Evolutionary conservation across 208 protist genomes (phyloP), one percentile per base, ranked within the genome.

Genomic region (Crithidia brevicula): DNA sequence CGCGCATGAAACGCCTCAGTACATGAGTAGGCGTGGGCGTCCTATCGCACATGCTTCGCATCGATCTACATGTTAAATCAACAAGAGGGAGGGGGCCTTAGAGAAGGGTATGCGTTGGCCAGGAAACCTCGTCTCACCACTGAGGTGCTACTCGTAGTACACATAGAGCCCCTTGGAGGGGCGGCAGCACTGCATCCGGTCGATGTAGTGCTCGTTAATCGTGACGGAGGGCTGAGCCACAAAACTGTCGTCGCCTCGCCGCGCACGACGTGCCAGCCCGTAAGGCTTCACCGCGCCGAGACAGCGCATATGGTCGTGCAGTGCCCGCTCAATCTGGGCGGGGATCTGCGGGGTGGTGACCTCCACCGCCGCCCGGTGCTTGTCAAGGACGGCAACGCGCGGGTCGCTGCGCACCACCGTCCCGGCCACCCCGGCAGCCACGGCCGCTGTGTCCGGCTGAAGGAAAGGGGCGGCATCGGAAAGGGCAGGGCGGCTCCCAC

Each of bases 151-250:
- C 62, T 69, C 82, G 46, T 67, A 75, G 31, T 68, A 72, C 2
- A 49, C 28, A 42, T 75, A 79, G 8, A 89, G 45, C 13, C 83
- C 83, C 66, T 89, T 89, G 15, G 72, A 82, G 23, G 83, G 83
- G 0, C 83, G 72, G 56, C 74, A 74, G 61, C 77, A 83, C 52
- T 82, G 72, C 81, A 89, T 82, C 6, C 67, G 50, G 11, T 76
- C 45, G 20, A 89, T 62, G 57, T 75, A 89, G 28, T 40, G 59
- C 43, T 42, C 43, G 28, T 74, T 66, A 6, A 59, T 69, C 36
- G 81, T 77, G 30, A 77, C 64, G 18, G 62, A 38, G 3, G 47
- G 47, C 7, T 73, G 42, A 8, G 38, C 22, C 11, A 59, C 38
- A 13, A 53, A 16, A 10, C 51, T 3, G 40, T 54, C 56, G 6